phyloP scores from a whole-genome alignment of 805 yeast genomes.

The Clavispora carvajalis region DNA sequence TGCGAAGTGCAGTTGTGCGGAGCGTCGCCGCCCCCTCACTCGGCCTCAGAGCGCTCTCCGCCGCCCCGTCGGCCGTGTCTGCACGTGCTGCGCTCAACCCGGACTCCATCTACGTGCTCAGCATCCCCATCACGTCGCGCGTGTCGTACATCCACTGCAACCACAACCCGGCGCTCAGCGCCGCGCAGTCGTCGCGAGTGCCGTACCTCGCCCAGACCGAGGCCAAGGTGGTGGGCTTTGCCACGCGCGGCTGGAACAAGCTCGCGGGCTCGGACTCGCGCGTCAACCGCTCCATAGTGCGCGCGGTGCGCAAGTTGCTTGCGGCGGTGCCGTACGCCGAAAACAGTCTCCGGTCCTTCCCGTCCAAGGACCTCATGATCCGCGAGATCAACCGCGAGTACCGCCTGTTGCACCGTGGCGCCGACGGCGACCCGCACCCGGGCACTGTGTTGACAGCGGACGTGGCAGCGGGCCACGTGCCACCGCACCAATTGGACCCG shows the following conservation, averaged over 20 bases:
- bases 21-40: too few species aligned
- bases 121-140: conserved; percentile 65
- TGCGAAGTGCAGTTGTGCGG: neutral
- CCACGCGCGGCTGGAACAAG: conserved; percentile 57
- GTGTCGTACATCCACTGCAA: conserved; percentile 67
- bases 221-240: conserved; percentile 43
- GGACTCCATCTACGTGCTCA: conserved; percentile 55
- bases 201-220: conserved; percentile 40
- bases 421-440: neutral
- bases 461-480: conserved; percentile 13
- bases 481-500: conserved; percentile 28
- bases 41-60: neutral
- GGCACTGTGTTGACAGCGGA: conserved; percentile 12
- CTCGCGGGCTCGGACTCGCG: conserved; percentile 49
- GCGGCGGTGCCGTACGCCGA: conserved; percentile 77
- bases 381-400: conserved; percentile 38
- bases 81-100: conserved; percentile 9
- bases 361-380: conserved; percentile 57
- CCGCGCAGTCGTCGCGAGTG: conserved; percentile 21
- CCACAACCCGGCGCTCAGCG: conserved; percentile 34
- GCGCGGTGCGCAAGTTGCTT: conserved; percentile 46
- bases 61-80: neutral
- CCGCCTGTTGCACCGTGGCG: conserved; percentile 1
- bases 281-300: conserved; percentile 57
- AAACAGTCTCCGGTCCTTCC: conserved; percentile 66